Conservation (phyloP, 768 basidiomycete genomes). For the Filobasidium floriforme region DNA sequence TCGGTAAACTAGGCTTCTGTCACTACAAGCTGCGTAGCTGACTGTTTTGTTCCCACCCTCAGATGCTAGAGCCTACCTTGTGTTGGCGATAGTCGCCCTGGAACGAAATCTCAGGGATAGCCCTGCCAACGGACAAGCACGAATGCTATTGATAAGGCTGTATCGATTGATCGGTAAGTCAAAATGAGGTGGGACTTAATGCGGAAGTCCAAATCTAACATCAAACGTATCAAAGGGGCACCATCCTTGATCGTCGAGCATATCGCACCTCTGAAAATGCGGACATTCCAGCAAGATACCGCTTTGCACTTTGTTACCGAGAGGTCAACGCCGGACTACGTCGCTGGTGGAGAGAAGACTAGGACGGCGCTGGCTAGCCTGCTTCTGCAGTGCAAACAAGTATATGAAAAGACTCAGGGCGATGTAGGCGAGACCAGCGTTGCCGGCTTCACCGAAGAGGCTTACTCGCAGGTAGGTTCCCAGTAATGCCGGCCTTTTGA, state of each 20-base stretch:
- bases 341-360: slow-evolving; percentile 17
- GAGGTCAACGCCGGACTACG: slow-evolving; percentile 12
- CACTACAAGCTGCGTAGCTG: background rate
- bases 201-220: background rate
- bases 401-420: slow-evolving; percentile 18
- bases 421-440: slow-evolving; percentile 20
- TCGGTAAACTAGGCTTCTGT: background rate
- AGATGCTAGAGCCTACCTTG: slow-evolving; percentile 2
- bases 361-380: slow-evolving; percentile 12
- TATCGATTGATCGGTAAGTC: slow-evolving; percentile 35
- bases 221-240: slow-evolving; percentile 4
- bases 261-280: slow-evolving; percentile 22
- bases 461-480: slow-evolving; percentile 20
- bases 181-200: background rate
- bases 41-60: background rate
- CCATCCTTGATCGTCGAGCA: slow-evolving; percentile 19
- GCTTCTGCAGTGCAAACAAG: slow-evolving; percentile 16
- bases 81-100: slow-evolving; percentile 27
- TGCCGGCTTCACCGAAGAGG: slow-evolving; percentile 8
- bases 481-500: no score
- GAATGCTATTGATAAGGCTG: slow-evolving; percentile 32
- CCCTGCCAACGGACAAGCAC: slow-evolving; percentile 28
- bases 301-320: slow-evolving; percentile 24
- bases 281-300: slow-evolving; percentile 25
- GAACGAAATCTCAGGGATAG: slow-evolving; percentile 25